A percentile compares a stretch with the other conserved stretches of the same genome.
These are phyloP conservation scores for Volutella citrinella DNA, from an alignment of 2,329 filamentous ascomycete species.

Conservation along the genomic window DNA sequence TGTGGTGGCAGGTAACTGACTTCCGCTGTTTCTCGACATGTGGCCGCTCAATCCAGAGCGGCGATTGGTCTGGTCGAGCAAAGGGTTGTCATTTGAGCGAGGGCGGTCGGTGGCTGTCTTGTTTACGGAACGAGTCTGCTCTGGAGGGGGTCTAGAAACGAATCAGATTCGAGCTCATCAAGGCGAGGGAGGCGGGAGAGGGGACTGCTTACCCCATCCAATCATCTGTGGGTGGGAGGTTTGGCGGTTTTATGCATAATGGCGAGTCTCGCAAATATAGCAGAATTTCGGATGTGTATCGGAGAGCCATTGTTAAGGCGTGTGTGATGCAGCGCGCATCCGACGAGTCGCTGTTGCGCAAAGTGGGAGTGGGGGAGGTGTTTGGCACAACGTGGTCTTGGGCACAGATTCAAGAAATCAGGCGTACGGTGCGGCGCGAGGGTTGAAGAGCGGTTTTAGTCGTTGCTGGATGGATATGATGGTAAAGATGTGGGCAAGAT, in stretches of 20 bases:
- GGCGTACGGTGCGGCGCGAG: too few relatives aligned
- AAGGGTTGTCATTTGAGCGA: slow-evolving; percentile 41
- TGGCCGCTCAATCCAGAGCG: slow-evolving; percentile 53
- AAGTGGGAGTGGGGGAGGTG: slow-evolving; percentile 6
- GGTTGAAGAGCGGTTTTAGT: too few relatives aligned
- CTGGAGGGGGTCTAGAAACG: slow-evolving; percentile 39
- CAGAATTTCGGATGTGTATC: slow-evolving; percentile 76
- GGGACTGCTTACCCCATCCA: slow-evolving; percentile 81
- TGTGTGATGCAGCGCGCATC: slow-evolving; percentile 37
- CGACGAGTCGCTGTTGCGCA: slow-evolving; percentile 22
- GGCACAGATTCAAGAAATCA: slow-evolving; percentile 3
- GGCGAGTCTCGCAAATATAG: slow-evolving; percentile 76
- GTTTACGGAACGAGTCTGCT: slow-evolving; percentile 43
- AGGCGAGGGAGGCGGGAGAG: slow-evolving; percentile 6
- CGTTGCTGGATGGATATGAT: too few relatives aligned
- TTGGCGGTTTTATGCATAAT: slow-evolving; percentile 74
- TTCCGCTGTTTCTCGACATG: slow-evolving; percentile 53
- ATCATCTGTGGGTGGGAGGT: slow-evolving; percentile 80
- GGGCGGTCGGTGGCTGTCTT: slow-evolving; percentile 43
- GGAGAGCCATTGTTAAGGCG: slow-evolving; percentile 47
- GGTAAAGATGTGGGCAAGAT: too few relatives aligned
- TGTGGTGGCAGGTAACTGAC: slow-evolving; percentile 50
- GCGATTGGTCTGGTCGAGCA: slow-evolving; percentile 49
- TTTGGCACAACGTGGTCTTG: slow-evolving; percentile 9
- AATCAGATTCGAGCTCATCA: too few relatives aligned